A percentile compares a stretch with the other conserved stretches of the same genome.
These are phyloP conservation scores for Epichloe sylvatica DNA, from an alignment of 2,329 filamentous ascomycete genomes.

Conservation along the genomic window DNA sequence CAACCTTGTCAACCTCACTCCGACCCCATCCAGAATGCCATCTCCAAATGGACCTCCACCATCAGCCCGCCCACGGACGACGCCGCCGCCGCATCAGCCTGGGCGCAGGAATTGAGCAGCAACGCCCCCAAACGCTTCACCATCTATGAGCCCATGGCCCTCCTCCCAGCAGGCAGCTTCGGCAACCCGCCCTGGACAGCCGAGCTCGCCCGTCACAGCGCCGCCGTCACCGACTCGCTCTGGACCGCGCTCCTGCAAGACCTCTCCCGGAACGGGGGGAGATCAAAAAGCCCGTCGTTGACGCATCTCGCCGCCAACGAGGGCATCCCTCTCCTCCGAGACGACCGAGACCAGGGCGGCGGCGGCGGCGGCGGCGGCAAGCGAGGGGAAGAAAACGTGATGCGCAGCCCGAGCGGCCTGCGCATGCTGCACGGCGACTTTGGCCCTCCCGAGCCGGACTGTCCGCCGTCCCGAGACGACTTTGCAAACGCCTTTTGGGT, in stretches of 20 bases:
- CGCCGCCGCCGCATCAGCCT: conserved; percentile 3
- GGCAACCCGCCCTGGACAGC: conserved; percentile 24
- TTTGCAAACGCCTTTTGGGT: conserved; percentile 66
- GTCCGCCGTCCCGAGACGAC: conserved; percentile 30
- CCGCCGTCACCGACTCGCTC: conserved; percentile 20
- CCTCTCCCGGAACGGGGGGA: conserved; percentile 28
- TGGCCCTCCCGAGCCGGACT: conserved; percentile 31
- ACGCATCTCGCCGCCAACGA: conserved; percentile 49
- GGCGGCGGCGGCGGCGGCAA: neutral
- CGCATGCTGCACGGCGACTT: conserved; percentile 62
- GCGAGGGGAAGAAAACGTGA: conserved; percentile 42
- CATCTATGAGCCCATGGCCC: conserved; percentile 45
- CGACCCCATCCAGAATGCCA: conserved; percentile 20
- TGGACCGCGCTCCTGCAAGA: conserved; percentile 35
- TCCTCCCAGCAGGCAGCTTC: conserved; percentile 48
- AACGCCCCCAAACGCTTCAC: conserved; percentile 43
- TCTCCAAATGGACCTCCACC: conserved; percentile 15
- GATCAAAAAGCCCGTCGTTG: conserved; percentile 18
- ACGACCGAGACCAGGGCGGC: conserved; percentile 11
- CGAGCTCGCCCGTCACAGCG: conserved; percentile 17
- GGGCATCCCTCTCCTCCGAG: conserved; percentile 40
- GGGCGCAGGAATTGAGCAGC: conserved; percentile 19
- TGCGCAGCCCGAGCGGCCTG: conserved; percentile 60
- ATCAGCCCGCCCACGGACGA: conserved; percentile 1
- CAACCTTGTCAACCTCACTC: conserved; percentile 2